Evolutionary conservation across 768 basidiomycete species (phyloP).

Genomic region (Suillus cothurnatus): DNA sequence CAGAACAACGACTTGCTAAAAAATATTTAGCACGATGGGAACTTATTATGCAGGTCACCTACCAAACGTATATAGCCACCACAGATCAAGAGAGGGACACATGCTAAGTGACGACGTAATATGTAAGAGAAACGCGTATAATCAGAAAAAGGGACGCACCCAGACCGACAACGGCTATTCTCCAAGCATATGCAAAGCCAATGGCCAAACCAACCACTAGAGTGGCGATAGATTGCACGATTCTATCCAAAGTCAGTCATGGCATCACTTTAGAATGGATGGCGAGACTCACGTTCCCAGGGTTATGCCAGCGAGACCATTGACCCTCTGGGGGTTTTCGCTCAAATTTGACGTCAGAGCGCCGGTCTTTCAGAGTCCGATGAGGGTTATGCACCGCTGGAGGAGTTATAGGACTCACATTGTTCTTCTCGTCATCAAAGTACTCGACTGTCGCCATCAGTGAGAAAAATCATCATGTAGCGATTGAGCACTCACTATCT

Average conservation of each 20-base stretch:
- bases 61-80: slow-evolving; percentile 88
- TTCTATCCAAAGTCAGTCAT: slow-evolving; percentile 39
- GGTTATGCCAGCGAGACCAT: slow-evolving; percentile 85
- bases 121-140: neutral
- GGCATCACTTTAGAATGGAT: neutral
- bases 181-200: slow-evolving; percentile 78
- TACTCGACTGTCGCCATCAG: slow-evolving; percentile 64
- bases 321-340: slow-evolving; percentile 88
- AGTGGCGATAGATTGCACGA: slow-evolving; percentile 76
- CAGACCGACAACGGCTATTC: slow-evolving; percentile 79
- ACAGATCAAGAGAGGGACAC: slow-evolving; percentile 67
- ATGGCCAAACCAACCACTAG: slow-evolving; percentile 71
- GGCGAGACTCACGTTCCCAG: slow-evolving; percentile 63
- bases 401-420: slow-evolving; percentile 40
- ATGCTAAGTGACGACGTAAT: slow-evolving; percentile 42
- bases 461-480: too few species aligned
- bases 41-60: slow-evolving; percentile 20
- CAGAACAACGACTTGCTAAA: slow-evolving; percentile 77
- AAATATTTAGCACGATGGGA: neutral
- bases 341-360: slow-evolving; percentile 76
- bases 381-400: slow-evolving; percentile 7
- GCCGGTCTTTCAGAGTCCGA: slow-evolving; percentile 56
- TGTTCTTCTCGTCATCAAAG: slow-evolving; percentile 88
- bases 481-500: slow-evolving; percentile 46
- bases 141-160: slow-evolving; percentile 41